phyloP scores from a whole-genome alignment of 2,329 filamentous ascomycete species.

The Microcera coccophila region DNA sequence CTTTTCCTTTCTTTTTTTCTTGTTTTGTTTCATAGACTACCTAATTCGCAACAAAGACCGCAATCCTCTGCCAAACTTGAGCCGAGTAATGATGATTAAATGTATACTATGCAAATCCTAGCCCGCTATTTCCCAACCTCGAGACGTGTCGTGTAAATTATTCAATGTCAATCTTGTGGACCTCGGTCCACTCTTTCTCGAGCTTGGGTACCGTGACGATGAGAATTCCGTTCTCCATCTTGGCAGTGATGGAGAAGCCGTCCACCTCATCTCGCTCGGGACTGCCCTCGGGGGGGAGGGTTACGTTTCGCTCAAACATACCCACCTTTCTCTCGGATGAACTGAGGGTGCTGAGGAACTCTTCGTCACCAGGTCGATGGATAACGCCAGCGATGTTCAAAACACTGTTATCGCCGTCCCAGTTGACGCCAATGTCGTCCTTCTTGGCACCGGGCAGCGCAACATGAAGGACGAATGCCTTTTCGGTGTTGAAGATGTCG shows the following conservation, averaged over 20 bases:
- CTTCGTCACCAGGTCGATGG: constrained; percentile 67
- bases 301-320: constrained; percentile 67
- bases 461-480: constrained; percentile 66
- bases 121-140: too few species aligned
- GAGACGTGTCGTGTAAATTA: constrained; percentile 25
- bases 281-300: constrained; percentile 47
- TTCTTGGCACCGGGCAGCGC: constrained; percentile 76
- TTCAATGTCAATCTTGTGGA: constrained; percentile 57
- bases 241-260: constrained; percentile 64
- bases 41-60: too few species aligned
- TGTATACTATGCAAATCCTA: too few species aligned
- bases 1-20: too few species aligned
- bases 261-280: constrained; percentile 58
- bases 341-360: constrained; percentile 60
- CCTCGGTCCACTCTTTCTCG: constrained; percentile 62
- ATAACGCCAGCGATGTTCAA: constrained; percentile 69
- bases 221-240: constrained; percentile 74
- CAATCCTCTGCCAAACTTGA: too few species aligned
- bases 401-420: constrained; percentile 63
- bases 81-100: too few species aligned
- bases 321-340: constrained; percentile 68
- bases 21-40: too few species aligned
- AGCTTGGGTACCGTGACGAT: constrained; percentile 73
- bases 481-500: constrained; percentile 69
- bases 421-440: constrained; percentile 72